Base-by-base conservation (phyloP, 306 rosid genomes). In the Rosa chinensis region DNA sequence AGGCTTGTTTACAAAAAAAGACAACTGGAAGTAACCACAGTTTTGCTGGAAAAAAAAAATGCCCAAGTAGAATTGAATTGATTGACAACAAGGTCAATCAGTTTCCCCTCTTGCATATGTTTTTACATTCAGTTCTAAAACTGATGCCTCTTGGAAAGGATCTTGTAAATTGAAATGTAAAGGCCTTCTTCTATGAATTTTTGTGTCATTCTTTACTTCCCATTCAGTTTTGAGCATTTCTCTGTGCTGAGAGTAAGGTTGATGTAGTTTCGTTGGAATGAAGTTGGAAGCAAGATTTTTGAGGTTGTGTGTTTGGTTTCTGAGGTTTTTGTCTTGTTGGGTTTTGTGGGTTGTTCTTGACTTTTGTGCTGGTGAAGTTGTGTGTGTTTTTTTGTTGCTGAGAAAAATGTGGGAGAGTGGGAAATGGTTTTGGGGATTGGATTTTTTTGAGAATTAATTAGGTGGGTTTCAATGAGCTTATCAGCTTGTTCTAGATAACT, bases 241-340 rank as follows among this genome's bases (percentile, higher is more conserved):
- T 5, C 8, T 74, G 75, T 23, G 10, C 59, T n/a, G 66, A 52
- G 73, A 28, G 20, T n/a, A 16, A 43, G 43, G 21, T 16, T 43
- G 99, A 95, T 87, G 32, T 28, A 28, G 32, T 28, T 28, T 28
- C 20, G 13, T 39, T 59, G 74, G n/a, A 12, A 47, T 4, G 4
- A 25, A 4, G 67, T 37, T 66, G 71, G 44, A 18, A 40, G 45
- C 45, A 32, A 73, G 32, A 28, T 48, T 63, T 42, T 78, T 11
- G 44, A 59, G 28, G 40, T 42, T 5, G 20, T 50, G 4, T 59
- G 5, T n/a, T 28, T 48, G 66, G 56, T 12, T 72, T 35, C 14
- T 16, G 52, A 14, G 53, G 21, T 6, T 39, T 53, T 44, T 61
- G 4, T 40, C 37, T 53, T 20, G 28, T 56, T 18, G 11, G 45